These are phyloP conservation scores for Parathielavia appendiculata DNA, from an alignment of 495 filamentous ascomycete species.

Conservation along the genomic window DNA sequence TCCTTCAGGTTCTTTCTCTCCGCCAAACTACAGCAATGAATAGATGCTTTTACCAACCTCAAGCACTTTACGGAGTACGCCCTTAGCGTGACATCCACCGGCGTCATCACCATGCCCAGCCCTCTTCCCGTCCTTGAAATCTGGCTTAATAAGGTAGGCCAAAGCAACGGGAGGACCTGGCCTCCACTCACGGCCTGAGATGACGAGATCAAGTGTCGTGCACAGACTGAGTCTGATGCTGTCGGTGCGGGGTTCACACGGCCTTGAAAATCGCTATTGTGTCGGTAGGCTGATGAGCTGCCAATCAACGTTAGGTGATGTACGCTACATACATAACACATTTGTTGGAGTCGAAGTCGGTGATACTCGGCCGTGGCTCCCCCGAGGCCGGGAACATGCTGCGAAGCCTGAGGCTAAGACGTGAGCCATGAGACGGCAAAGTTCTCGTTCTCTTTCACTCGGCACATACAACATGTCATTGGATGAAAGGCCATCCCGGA, in stretches of 20 bases:
- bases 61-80: no score
- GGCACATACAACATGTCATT: not conserved
- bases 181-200: not conserved
- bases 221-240: not conserved
- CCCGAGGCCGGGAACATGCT: not conserved
- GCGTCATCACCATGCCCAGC: no score
- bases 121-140: no score
- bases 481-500: not conserved
- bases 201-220: not conserved
- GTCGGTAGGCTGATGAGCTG: not conserved
- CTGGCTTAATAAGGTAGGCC: no score
- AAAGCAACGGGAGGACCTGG: no score
- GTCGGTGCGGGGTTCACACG: not conserved
- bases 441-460: not conserved
- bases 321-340: not conserved
- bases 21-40: no score
- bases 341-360: not conserved
- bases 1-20: no score
- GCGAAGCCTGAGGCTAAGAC: not conserved
- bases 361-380: not conserved
- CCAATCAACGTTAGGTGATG: conserved; percentile 1
- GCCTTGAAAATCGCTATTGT: not conserved
- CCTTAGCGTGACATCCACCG: no score
- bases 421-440: not conserved
- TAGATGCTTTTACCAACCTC: no score